phyloP scores from a whole-genome alignment of 192 early-diverging fungal species.

The Dissophora globulifera region DNA sequence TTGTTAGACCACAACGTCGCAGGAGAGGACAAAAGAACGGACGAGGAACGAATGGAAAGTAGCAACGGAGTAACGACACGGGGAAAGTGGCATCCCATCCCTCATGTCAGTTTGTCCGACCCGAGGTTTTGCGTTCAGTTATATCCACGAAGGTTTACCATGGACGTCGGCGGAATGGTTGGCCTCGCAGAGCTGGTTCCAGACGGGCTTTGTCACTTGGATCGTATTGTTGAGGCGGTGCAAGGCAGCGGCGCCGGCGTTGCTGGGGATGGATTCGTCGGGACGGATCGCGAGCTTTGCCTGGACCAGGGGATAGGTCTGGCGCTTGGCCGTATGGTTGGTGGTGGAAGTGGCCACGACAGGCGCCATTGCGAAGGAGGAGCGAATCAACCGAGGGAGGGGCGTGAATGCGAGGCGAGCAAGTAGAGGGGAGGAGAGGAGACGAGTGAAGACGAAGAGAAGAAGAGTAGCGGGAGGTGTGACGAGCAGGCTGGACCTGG shows the following conservation, averaged over 20 bases:
- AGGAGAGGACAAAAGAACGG: no score
- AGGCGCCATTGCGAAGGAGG: conserved; percentile 7
- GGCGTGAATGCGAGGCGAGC: no score
- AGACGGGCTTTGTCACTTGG: conserved; percentile 38
- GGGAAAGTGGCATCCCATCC: no score
- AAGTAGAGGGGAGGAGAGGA: neutral
- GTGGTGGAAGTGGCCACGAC: neutral
- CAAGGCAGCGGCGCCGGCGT: conserved; percentile 2
- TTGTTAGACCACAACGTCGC: conserved; percentile 1
- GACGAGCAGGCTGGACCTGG: neutral
- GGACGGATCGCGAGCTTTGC: conserved; percentile 37
- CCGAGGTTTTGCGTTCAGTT: neutral
- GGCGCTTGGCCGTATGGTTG: conserved; percentile 1
- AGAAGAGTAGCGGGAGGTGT: no score
- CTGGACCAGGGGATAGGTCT: conserved; percentile 14
- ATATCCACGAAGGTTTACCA: no score
- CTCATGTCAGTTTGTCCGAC: no score
- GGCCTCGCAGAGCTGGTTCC: conserved; percentile 25
- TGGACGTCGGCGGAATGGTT: neutral
- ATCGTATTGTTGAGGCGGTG: conserved; percentile 33
- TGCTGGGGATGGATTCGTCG: conserved; percentile 20
- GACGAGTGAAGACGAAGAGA: no score
- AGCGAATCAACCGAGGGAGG: no score
- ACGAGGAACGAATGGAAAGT: no score
- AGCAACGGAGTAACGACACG: no score